Evolutionary conservation across 345 rosid genomes (phyloP).

Genomic region (Arabidopsis thaliana): TAIR10.1 NC_003076.8:8273501-8274000

Average conservation of each 20-base stretch:
- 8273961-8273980: not conserved
- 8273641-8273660: conserved; percentile 33
- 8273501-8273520: not conserved
- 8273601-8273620: conserved; percentile 37
- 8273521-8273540: not conserved
- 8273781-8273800: not conserved
- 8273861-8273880: not conserved
- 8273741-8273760: not conserved
- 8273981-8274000: conserved; percentile 14
- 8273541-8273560: not conserved
- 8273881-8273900: conserved; percentile 6
- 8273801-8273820: conserved; percentile 5
- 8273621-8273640: conserved; percentile 27
- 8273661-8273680: conserved; percentile 24
- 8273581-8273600: conserved; percentile 42
- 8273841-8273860: conserved; percentile 31
- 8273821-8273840: conserved; percentile 16
- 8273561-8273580: conserved; percentile 38
- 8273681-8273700: conserved; percentile 19
- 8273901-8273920: conserved; percentile 7
- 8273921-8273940: conserved; percentile 28
- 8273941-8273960: not conserved
- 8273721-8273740: not conserved
- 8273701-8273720: not conserved
- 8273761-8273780: not conserved